Evolutionary conservation across 345 rosid species (phyloP), one percentile per base, ranked within the genome.

Genomic region (Arabis hirsuta): DNA sequence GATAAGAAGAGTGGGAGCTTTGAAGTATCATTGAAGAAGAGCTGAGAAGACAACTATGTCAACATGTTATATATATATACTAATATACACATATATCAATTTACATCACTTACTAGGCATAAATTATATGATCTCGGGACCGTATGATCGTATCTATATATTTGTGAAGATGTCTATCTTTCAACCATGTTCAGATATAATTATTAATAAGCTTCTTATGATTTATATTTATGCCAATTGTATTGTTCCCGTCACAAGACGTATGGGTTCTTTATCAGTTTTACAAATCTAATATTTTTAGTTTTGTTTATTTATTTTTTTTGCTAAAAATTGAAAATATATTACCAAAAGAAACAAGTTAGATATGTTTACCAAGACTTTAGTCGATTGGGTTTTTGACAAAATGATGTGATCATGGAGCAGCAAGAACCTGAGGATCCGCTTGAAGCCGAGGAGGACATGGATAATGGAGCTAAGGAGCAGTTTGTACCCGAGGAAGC

Each of bases 1-100:
- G 55, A 32, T 51, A 60, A 74, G 22, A 60, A 52, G 62, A 32
- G 73, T 4, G 67, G 78, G 57, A 74, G 62, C 58, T 60, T 59
- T 24, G 51, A 60, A 44, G 73, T 51, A 57, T 32, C 38, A 36
- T 38, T 41, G 58, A 61, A 52, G 55, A 67, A 66, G 72, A 53
- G 26, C 51, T 50, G 52, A 58, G 50, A 48, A 51, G 52, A 26
- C 45, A 59, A 34, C 38, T 72, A 61, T 50, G 42, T 71, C 43
- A 22, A 36, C 14, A 20, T 45, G 34, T 20, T 58, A 58, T 20
- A 22, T 22, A 22, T 22, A 22, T 22, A 22, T 22, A 22, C 24
- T 22, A 22, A 22, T 22, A 22, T 22, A 22, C 24, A 22, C 12
- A n/a, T 44, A 13, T 44, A 62, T 62, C 34, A 46, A 4, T 20